phyloP scores from a whole-genome alignment of 1,139 yeast genomes.

The Kurtzmaniella natalensis region DNA sequence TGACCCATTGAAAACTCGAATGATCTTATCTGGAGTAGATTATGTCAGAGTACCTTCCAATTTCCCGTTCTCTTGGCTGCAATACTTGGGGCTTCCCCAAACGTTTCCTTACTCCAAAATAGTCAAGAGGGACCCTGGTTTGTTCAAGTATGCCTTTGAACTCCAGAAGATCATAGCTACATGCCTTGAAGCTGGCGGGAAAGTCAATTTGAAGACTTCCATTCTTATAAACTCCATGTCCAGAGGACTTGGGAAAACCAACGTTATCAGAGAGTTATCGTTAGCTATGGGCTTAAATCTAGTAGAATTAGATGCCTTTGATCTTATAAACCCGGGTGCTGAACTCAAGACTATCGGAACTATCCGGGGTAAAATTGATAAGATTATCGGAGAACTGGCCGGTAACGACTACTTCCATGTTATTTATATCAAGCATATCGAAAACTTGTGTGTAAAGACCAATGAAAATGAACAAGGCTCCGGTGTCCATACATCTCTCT shows the following conservation, averaged over 20 bases:
- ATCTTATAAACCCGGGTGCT: conserved; percentile 59
- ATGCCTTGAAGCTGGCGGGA: conserved; percentile 28
- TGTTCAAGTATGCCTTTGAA: conserved; percentile 49
- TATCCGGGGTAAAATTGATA: conserved; percentile 72
- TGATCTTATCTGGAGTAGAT: conserved; percentile 64
- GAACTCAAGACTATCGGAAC: conserved; percentile 79
- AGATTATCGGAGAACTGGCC: conserved; percentile 25
- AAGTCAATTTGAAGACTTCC: conserved; percentile 51
- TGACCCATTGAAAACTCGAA: conserved; percentile 60
- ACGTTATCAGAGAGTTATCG: conserved; percentile 53
- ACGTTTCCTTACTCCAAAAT: conserved; percentile 27
- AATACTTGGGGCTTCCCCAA: conserved; percentile 42
- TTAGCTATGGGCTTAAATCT: conserved; percentile 63
- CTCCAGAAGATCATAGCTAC: conserved; percentile 50
- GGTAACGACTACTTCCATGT: conserved; percentile 30
- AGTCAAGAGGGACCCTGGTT: conserved; percentile 9
- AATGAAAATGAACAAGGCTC: conserved; percentile 62
- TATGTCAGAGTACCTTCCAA: conserved; percentile 35
- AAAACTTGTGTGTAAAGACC: conserved; percentile 63
- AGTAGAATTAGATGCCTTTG: conserved; percentile 67
- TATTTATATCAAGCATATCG: conserved; percentile 68
- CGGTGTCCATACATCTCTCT: conserved; percentile 48
- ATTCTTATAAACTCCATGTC: conserved; percentile 64
- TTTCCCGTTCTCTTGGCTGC: conserved; percentile 40
- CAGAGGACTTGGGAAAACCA: conserved; percentile 77